Evolutionary conservation across 1,139 yeast species (phyloP).

Genomic region (Debaryomycetaceae sp.): DNA sequence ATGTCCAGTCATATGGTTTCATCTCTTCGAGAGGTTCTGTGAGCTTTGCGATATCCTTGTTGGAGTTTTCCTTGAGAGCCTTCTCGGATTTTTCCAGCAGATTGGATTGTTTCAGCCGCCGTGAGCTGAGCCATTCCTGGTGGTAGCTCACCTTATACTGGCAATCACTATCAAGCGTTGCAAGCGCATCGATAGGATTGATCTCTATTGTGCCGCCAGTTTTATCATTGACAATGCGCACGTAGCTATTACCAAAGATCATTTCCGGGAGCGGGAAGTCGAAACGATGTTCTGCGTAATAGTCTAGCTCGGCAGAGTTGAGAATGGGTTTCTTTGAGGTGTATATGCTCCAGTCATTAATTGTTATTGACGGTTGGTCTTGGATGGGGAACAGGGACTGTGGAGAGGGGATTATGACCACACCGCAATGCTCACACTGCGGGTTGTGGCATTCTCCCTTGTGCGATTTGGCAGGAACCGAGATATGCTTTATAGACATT

Average conservation of each 20-base stretch:
- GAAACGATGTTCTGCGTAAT: slow-evolving; percentile 45
- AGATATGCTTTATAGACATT: slow-evolving; percentile 4
- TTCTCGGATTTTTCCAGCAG: slow-evolving; percentile 19
- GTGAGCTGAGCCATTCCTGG: slow-evolving; percentile 72
- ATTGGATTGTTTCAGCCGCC: slow-evolving; percentile 25
- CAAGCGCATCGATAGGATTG: slow-evolving; percentile 74
- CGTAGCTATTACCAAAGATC: slow-evolving; percentile 86
- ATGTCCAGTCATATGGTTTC: slow-evolving; percentile 95
- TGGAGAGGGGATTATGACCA: slow-evolving; percentile 66
- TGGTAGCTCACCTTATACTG: slow-evolving; percentile 67
- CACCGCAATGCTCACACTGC: slow-evolving; percentile 55
- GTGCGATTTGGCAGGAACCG: slow-evolving; percentile 25
- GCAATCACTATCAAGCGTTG: slow-evolving; percentile 38
- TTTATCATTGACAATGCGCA: slow-evolving; percentile 36
- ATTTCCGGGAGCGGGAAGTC: slow-evolving; percentile 89
- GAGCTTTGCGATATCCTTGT: slow-evolving; percentile 26
- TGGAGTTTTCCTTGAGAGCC: slow-evolving; percentile 16
- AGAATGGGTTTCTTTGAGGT: slow-evolving; percentile 72
- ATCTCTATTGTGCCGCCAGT: slow-evolving; percentile 45
- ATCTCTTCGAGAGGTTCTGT: slow-evolving; percentile 25
- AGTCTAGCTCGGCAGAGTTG: slow-evolving; percentile 64
- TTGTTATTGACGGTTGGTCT: slow-evolving; percentile 55
- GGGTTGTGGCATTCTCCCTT: slow-evolving; percentile 34
- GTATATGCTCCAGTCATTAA: slow-evolving; percentile 66
- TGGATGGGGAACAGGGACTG: slow-evolving; percentile 48